These are phyloP conservation scores for Phyllosticta ampelicida DNA, from an alignment of 2,329 filamentous ascomycete genomes.

Conservation along the genomic window DNA sequence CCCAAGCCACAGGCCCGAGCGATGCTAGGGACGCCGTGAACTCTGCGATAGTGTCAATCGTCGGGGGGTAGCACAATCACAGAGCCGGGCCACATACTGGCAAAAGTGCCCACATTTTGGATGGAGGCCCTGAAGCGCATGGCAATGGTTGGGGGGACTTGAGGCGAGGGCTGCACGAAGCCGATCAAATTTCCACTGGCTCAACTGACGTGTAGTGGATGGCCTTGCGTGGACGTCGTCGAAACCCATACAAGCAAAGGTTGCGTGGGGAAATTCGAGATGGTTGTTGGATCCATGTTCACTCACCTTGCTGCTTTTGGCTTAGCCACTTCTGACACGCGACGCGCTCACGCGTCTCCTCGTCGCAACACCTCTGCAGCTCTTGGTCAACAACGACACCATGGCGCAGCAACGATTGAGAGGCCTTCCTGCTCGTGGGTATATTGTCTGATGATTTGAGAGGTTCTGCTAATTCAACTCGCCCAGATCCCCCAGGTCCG, in stretches of 20 bases:
- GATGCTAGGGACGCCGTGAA: slow-evolving; percentile 52
- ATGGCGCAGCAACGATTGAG: slow-evolving; percentile 19
- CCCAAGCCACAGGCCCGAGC: slow-evolving; percentile 76
- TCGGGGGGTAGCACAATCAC: background rate
- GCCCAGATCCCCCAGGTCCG: slow-evolving; percentile 64
- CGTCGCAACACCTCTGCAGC: background rate
- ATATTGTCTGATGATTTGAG: background rate
- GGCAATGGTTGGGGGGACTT: background rate
- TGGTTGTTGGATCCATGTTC: background rate
- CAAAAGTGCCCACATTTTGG: slow-evolving; percentile 41
- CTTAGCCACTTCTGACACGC: background rate
- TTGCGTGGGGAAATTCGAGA: background rate
- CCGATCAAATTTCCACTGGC: background rate
- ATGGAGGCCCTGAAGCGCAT: slow-evolving; percentile 47
- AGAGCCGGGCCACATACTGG: slow-evolving; percentile 32
- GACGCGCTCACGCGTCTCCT: slow-evolving; percentile 2
- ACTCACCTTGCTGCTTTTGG: background rate
- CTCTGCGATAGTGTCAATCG: slow-evolving; percentile 30
- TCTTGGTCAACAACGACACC: background rate
- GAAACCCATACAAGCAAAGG: background rate
- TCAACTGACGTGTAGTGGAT: background rate
- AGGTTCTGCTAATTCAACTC: background rate
- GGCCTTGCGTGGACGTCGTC: background rate
- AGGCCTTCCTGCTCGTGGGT: slow-evolving; percentile 25
- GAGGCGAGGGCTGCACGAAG: background rate